phyloP scores from a whole-genome alignment of 805 yeast genomes.

The Pichia pseudocactophila region DNA sequence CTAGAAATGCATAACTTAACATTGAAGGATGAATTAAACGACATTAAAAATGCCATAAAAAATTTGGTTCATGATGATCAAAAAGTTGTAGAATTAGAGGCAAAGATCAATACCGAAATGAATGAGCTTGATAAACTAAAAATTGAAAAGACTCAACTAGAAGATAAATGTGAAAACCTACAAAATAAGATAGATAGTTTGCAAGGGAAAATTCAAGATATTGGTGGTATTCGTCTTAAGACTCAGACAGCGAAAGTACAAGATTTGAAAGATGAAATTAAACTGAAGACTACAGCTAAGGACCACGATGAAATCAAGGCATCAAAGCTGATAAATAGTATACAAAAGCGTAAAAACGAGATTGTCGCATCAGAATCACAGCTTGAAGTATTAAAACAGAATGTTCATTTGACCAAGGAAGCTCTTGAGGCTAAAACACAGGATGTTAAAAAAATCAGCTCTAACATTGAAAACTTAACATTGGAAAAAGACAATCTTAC shows the following conservation, averaged over 20 bases:
- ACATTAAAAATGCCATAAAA: constrained; percentile 35
- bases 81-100: constrained; percentile 27
- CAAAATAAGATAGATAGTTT: constrained; percentile 49
- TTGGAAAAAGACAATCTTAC: constrained; percentile 20
- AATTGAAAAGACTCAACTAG: constrained; percentile 30
- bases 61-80: constrained; percentile 23
- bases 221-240: constrained; percentile 82
- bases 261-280: constrained; percentile 58
- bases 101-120: constrained; percentile 20
- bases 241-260: constrained; percentile 77
- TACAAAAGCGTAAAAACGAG: constrained; percentile 44
- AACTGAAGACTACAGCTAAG: constrained; percentile 46
- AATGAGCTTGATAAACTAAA: constrained; percentile 27
- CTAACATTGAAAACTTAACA: constrained; percentile 33
- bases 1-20: constrained; percentile 56
- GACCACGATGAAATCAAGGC: constrained; percentile 47
- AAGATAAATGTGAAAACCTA: constrained; percentile 44
- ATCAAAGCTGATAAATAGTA: constrained; percentile 56
- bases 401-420: constrained; percentile 27
- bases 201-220: constrained; percentile 74
- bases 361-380: constrained; percentile 42
- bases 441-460: constrained; percentile 27
- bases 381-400: constrained; percentile 27
- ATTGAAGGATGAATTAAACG: constrained; percentile 42
- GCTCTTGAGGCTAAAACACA: constrained; percentile 21